Base-by-base conservation (phyloP, 768 basidiomycete species). In the Floccularia luteovirens region DNA sequence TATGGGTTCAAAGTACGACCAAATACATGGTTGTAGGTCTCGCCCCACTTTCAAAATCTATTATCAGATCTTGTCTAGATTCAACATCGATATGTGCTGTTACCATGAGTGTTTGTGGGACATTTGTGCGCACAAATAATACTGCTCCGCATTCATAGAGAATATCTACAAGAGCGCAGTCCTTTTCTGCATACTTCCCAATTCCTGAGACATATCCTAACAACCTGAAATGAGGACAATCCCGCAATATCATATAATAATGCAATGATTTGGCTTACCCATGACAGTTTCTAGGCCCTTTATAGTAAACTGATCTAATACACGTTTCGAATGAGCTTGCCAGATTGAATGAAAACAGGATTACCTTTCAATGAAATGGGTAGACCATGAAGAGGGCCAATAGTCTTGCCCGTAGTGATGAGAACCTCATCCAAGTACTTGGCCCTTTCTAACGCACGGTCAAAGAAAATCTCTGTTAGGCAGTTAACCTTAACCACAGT, bases 1-100 rank as follows among this genome's bases (percentile, higher is more conserved):
- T 69, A 70, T 0, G 81, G 81, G 48, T 83, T 81, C 22, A 63
- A 47, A 4, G 82, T 81, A 1, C 76, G 66, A 2, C 79, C 81
- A 47, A 72, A 83, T 3, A 82, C 65, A 47, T 75, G 61, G 53
- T 82, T 83, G 52, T 66, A 62, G 0, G 77, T 75, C 52, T 86
- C 82, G 1, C 74, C 69, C 65, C 64, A 66, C 64, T 66, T 38
- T 12, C 24, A 16, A 1, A 13, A 33, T 2, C 21, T 13, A 13
- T 7, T 16, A 14, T 50, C 11, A 37, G 21, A 12, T 21, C 19
- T 12, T 37, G 21, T 7, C 27, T n/a, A 4, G 10, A 25, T 10
- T 8, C 24, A 31, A 21, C 34, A 14, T 34, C 35, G 44, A 16
- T 14, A 4, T 32, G 16, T n/a, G 8, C 4, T 10, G 43, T 19